Conservation (phyloP, 768 basidiomycete species). For the Trametes cubensis region DNA sequence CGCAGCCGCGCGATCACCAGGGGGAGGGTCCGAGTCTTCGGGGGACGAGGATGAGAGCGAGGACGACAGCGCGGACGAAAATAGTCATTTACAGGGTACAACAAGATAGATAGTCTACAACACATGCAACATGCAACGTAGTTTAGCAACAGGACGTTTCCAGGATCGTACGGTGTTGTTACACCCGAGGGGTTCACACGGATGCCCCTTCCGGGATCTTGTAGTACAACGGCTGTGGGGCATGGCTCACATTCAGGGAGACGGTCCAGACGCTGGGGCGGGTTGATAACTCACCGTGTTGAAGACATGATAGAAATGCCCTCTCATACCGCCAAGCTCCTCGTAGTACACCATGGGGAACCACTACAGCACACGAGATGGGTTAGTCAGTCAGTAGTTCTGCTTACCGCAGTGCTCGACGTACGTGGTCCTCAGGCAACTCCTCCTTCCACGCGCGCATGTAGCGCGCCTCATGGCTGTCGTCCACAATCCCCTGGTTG, state of each 20-base stretch:
- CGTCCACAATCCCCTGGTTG: slow-evolving; percentile 55
- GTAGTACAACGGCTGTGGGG: slow-evolving; percentile 44
- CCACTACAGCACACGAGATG: slow-evolving; percentile 51
- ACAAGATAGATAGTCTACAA: slow-evolving; percentile 22
- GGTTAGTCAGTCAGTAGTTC: neutral
- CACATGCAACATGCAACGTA: slow-evolving; percentile 5
- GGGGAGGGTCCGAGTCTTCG: slow-evolving; percentile 13
- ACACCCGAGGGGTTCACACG: slow-evolving; percentile 25
- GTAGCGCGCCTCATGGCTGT: slow-evolving; percentile 65
- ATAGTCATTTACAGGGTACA: slow-evolving; percentile 28
- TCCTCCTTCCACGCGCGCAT: slow-evolving; percentile 67
- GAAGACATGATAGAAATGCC: slow-evolving; percentile 81
- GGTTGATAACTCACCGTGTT: slow-evolving; percentile 51
- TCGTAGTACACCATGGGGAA: slow-evolving; percentile 76
- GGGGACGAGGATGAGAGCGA: slow-evolving; percentile 33
- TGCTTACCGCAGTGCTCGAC: slow-evolving; percentile 23
- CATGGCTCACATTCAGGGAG: slow-evolving; percentile 2
- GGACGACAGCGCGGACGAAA: slow-evolving; percentile 35
- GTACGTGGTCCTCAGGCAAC: slow-evolving; percentile 63
- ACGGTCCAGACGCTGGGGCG: neutral
- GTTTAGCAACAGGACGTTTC: slow-evolving; percentile 13
- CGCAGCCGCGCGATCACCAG: slow-evolving; percentile 21
- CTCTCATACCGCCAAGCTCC: slow-evolving; percentile 60
- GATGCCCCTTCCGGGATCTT: slow-evolving; percentile 39
- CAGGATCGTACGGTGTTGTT: neutral